Base-by-base conservation (phyloP, 805 yeast genomes). In the Yueomyces sinensis region DNA sequence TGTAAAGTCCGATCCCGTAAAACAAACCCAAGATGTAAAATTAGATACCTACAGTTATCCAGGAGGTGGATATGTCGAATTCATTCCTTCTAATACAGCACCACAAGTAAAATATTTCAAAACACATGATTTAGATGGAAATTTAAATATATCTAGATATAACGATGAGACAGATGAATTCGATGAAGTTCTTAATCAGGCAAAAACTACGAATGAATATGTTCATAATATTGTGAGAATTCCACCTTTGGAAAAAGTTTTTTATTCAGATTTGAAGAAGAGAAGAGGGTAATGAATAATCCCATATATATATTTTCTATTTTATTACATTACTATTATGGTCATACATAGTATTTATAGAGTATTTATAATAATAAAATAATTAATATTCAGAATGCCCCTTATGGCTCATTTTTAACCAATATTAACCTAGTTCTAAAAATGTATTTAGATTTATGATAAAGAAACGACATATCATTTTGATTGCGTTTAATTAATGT, bases 11-110 rank as follows among this genome's bases (percentile, higher is more conserved):
- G 11, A 7, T 7, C 7, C 11, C 11, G 77, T 78, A 14, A 66
- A 66, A 25, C 86, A 84, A 3, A 63, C 65, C 32, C 70, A 74
- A 43, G 83, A 81, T 43, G 83, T 69, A 5, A 62, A 69, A 17
- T 62, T 78, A 5, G 81, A 74, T 52, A 75, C 80, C 3, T 70
- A 77, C 45, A 64, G 59, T 2, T 37, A 41, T 30, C 28, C 29
- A 15, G 44, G 42, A 9, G 33, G 36, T 17, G 49, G 50, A 2
- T 39, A 41, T 11, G 20, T 23, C 11, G 22, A 19, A 16, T 14
- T 29, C 9, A 50, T 49, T 11, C 45, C 46, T 9, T 57, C 56
- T 40, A 53, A 41, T 32, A 52, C 65, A 4, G 52, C 62, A 5
- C 39, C 50, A 6, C 30, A 42, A 5, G 44, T 43, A 13, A 55